Evolutionary conservation across 805 yeast species (phyloP).

Genomic region (Ogataea philodendri): DNA sequence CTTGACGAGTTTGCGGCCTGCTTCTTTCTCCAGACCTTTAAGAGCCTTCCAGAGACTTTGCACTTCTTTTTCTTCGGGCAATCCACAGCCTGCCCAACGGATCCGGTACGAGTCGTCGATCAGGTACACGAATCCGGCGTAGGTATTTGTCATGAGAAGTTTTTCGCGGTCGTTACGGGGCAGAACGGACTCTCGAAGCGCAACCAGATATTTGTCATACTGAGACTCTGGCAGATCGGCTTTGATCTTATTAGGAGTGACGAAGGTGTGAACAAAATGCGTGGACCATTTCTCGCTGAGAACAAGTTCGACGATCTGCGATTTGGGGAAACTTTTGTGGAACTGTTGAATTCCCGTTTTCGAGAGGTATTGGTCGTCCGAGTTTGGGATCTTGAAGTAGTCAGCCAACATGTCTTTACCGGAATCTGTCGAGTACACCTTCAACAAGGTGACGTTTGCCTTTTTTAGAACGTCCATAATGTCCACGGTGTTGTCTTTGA

Average conservation of each 20-base stretch:
- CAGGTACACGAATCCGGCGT: slow-evolving; percentile 79
- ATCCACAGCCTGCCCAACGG: slow-evolving; percentile 91
- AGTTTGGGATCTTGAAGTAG: slow-evolving; percentile 49
- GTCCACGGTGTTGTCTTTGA: slow-evolving; percentile 37
- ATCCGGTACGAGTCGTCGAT: slow-evolving; percentile 73
- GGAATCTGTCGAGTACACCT: slow-evolving; percentile 63
- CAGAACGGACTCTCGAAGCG: slow-evolving; percentile 55
- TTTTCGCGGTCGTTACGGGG: slow-evolving; percentile 55
- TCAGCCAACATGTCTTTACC: slow-evolving; percentile 68
- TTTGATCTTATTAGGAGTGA: slow-evolving; percentile 40
- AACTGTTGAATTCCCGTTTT: slow-evolving; percentile 43
- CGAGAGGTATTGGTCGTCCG: slow-evolving; percentile 40
- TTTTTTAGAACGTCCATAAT: slow-evolving; percentile 42
- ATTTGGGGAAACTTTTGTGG: slow-evolving; percentile 42
- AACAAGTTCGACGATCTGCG: slow-evolving; percentile 75
- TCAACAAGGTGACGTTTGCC: slow-evolving; percentile 55
- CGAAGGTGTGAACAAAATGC: slow-evolving; percentile 57
- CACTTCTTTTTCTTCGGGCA: slow-evolving; percentile 65
- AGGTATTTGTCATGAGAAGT: slow-evolving; percentile 66
- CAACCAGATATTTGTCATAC: slow-evolving; percentile 58
- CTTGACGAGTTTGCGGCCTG: slow-evolving; percentile 19
- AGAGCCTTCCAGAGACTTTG: slow-evolving; percentile 65
- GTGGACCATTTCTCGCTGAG: slow-evolving; percentile 73
- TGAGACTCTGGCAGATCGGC: slow-evolving; percentile 26
- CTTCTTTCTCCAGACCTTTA: slow-evolving; percentile 54